These are phyloP conservation scores for Aspergillus thermomutatus DNA, from an alignment of 2,329 filamentous ascomycete genomes.

Conservation along the genomic window DNA sequence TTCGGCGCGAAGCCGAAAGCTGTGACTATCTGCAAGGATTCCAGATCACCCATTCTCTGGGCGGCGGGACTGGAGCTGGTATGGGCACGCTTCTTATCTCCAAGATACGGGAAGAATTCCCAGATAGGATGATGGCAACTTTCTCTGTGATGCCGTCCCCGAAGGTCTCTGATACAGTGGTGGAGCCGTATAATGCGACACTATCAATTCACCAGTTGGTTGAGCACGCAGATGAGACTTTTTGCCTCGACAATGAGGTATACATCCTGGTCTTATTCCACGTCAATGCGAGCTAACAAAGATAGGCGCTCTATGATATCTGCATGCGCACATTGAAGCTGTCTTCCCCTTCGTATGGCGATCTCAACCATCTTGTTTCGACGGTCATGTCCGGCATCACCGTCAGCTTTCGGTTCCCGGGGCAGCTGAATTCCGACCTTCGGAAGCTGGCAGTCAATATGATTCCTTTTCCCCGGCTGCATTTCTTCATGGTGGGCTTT, in stretches of 20 bases:
- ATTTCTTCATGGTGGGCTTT: constrained; percentile 99
- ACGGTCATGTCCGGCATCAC: constrained; percentile 99
- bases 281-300: constrained; percentile 13
- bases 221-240: constrained; percentile 99
- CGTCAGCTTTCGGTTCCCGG: constrained; percentile 97
- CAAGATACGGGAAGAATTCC: constrained; percentile 99
- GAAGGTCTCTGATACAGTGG: constrained; percentile 99
- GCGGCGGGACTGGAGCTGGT: constrained; percentile 99
- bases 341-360: constrained; percentile 95
- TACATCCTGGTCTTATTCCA: not conserved
- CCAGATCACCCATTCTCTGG: constrained; percentile 99
- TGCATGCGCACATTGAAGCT: constrained; percentile 99
- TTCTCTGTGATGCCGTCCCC: constrained; percentile 98
- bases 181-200: constrained; percentile 99
- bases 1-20: constrained; percentile 96
- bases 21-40: constrained; percentile 99
- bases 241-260: constrained; percentile 99
- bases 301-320: constrained; percentile 91
- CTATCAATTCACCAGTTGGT: constrained; percentile 98
- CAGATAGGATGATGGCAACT: constrained; percentile 99
- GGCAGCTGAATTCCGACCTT: constrained; percentile 99
- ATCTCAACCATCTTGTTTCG: constrained; percentile 98
- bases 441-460: constrained; percentile 99
- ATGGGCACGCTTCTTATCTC: constrained; percentile 99
- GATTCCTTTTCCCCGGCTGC: constrained; percentile 99